These are phyloP conservation scores for Suhomyces kunorum DNA, from an alignment of 1,139 yeast species.

Conservation along the genomic window DNA sequence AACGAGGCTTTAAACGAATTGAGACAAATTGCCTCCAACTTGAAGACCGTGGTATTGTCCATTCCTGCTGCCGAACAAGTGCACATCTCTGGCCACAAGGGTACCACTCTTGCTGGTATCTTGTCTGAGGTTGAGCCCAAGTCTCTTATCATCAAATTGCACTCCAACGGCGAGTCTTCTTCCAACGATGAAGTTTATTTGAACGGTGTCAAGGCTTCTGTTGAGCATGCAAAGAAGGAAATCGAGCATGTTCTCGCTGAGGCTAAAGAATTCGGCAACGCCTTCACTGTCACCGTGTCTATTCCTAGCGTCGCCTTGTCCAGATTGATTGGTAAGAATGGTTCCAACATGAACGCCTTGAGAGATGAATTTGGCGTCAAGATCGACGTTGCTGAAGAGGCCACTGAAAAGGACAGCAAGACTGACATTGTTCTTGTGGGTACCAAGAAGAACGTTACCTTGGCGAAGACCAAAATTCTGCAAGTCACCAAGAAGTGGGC, in stretches of 20 bases:
- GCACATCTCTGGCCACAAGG: conserved; percentile 57
- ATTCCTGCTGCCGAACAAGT: conserved; percentile 61
- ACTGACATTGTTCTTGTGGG: conserved; percentile 71
- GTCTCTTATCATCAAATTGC: conserved; percentile 44
- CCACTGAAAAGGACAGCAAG: conserved; percentile 42
- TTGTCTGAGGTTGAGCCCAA: conserved; percentile 40
- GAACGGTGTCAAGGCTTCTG: conserved; percentile 64
- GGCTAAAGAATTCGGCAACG: conserved; percentile 59
- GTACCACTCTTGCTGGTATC: conserved; percentile 56
- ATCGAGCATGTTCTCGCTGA: conserved; percentile 60
- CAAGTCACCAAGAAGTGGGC: conserved; percentile 74
- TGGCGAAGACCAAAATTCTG: conserved; percentile 61
- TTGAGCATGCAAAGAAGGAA: conserved; percentile 52
- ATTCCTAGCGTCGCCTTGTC: conserved; percentile 72
- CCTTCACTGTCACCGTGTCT: conserved; percentile 50
- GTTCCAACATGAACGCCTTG: conserved; percentile 67
- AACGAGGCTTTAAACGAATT: conserved; percentile 54
- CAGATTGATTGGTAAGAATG: conserved; percentile 88
- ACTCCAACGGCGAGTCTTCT: conserved; percentile 38
- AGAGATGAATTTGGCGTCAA: conserved; percentile 79
- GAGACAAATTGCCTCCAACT: conserved; percentile 57
- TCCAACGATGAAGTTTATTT: conserved; percentile 57
- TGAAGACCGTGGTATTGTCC: conserved; percentile 53
- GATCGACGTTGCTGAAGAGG: conserved; percentile 57
- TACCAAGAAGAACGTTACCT: conserved; percentile 74